Evolutionary conservation across 768 basidiomycete species (phyloP).

Genomic region (Postia placenta): DNA sequence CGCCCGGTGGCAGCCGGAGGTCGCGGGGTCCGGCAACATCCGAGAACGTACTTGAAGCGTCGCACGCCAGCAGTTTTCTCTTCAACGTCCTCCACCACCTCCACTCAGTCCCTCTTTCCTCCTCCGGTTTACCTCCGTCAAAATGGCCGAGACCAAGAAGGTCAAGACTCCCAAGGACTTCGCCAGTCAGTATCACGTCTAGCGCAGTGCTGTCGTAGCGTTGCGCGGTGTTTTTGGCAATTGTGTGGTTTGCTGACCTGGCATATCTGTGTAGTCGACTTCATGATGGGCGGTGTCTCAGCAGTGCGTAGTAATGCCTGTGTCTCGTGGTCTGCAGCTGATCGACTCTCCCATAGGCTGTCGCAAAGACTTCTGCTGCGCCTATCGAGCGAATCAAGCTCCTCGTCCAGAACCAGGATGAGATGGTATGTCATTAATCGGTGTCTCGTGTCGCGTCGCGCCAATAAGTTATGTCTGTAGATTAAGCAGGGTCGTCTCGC

Average conservation of each 20-base stretch:
- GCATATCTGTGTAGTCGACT: constrained; percentile 57
- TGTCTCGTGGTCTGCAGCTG: constrained; percentile 12
- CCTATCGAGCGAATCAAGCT: constrained; percentile 99
- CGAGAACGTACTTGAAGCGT: constrained; percentile 19
- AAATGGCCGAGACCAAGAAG: constrained; percentile 84
- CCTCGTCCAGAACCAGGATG: constrained; percentile 98
- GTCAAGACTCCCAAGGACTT: constrained; percentile 90
- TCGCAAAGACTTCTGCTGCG: constrained; percentile 98
- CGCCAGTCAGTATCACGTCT: constrained; percentile 49
- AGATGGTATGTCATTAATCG: constrained; percentile 67
- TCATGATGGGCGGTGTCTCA: constrained; percentile 95
- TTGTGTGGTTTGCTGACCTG: constrained; percentile 26
- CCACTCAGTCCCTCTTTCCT: constrained; percentile 43
- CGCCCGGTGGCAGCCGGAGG: constrained; percentile 9
- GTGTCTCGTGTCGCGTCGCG: background rate
- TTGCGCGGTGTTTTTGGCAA: background rate
- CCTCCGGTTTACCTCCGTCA: constrained; percentile 34
- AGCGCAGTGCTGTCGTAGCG: constrained; percentile 4
- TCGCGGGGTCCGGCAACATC: constrained; percentile 14
- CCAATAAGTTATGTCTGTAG: constrained; percentile 32
- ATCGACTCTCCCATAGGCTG: constrained; percentile 53
- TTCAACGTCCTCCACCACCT: constrained; percentile 39
- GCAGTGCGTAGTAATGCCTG: constrained; percentile 48
- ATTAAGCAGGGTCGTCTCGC: constrained; percentile 99
- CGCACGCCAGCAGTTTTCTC: constrained; percentile 26